A percentile compares a stretch with the other conserved stretches of the same genome.
Conservation (phyloP, 2,329 filamentous ascomycete species). For the Aureobasidium mangrovei region DNA sequence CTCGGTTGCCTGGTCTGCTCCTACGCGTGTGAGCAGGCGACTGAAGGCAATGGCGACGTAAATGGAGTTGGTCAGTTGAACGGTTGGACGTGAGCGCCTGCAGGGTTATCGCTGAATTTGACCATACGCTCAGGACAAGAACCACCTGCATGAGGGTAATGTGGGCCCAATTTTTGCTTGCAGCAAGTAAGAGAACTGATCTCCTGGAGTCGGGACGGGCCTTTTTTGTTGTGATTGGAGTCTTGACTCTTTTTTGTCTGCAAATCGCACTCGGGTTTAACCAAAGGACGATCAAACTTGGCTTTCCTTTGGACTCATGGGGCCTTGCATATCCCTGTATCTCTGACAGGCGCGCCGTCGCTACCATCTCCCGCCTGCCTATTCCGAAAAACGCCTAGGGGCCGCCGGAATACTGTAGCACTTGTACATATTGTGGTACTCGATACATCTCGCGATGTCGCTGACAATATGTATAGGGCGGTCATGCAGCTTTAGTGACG, state of each 20-base stretch:
- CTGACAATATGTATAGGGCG: conserved; percentile 5
- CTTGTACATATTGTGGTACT: background rate
- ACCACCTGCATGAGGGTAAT: background rate
- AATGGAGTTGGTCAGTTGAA: background rate
- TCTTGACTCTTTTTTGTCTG: background rate
- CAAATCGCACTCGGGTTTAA: background rate
- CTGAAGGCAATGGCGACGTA: background rate
- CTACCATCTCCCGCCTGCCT: conserved; percentile 10
- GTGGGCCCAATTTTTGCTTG: conserved; percentile 1
- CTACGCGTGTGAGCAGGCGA: background rate
- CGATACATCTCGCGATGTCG: conserved; percentile 3
- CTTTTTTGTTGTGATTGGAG: background rate
- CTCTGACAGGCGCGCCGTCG: conserved; percentile 5
- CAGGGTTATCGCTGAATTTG: conserved; percentile 7
- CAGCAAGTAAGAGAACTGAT: background rate
- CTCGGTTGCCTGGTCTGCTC: background rate
- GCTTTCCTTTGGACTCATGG: background rate
- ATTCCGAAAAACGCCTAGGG: conserved; percentile 9
- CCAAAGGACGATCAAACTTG: background rate
- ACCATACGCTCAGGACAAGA: background rate
- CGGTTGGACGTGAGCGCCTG: background rate
- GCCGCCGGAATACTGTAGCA: conserved; percentile 5
- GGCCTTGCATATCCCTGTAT: conserved; percentile 10
- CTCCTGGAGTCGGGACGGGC: background rate
- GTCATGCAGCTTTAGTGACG: conserved; percentile 1